These are phyloP conservation scores for Metschnikowia cerradonensis DNA, from an alignment of 805 yeast species.

Conservation along the genomic window DNA sequence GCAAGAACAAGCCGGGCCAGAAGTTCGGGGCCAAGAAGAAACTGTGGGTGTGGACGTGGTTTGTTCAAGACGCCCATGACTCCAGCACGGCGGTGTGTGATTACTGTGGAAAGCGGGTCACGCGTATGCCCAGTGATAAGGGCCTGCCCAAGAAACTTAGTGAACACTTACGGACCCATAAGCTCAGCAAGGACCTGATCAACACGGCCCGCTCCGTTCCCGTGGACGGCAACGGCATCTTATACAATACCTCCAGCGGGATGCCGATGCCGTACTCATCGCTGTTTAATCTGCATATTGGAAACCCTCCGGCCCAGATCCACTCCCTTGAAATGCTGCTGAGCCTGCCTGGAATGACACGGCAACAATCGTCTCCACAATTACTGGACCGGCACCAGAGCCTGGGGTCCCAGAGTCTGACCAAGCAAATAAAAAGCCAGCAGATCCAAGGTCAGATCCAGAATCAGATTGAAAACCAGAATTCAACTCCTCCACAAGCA, in stretches of 20 bases:
- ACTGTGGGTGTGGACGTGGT: constrained; percentile 65
- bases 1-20: constrained; percentile 49
- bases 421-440: neutral
- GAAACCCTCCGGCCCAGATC: neutral
- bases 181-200: constrained; percentile 37
- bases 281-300: neutral
- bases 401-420: neutral
- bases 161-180: constrained; percentile 55
- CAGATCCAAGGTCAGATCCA: neutral
- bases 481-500: neutral
- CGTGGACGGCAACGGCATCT: constrained; percentile 35
- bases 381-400: neutral
- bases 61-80: constrained; percentile 46
- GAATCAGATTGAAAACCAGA: neutral
- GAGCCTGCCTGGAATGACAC: neutral
- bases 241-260: constrained; percentile 34
- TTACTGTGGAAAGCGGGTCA: constrained; percentile 47
- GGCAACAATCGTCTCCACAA: constrained; percentile 4
- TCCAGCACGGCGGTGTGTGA: constrained; percentile 53
- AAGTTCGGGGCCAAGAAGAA: constrained; percentile 58
- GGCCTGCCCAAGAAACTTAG: constrained; percentile 58
- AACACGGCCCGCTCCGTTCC: constrained; percentile 40
- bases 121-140: constrained; percentile 48
- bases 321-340: neutral
- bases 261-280: constrained; percentile 18